Conservation (phyloP, 2,329 filamentous ascomycete species). For the Beauveria sp. region DNA sequence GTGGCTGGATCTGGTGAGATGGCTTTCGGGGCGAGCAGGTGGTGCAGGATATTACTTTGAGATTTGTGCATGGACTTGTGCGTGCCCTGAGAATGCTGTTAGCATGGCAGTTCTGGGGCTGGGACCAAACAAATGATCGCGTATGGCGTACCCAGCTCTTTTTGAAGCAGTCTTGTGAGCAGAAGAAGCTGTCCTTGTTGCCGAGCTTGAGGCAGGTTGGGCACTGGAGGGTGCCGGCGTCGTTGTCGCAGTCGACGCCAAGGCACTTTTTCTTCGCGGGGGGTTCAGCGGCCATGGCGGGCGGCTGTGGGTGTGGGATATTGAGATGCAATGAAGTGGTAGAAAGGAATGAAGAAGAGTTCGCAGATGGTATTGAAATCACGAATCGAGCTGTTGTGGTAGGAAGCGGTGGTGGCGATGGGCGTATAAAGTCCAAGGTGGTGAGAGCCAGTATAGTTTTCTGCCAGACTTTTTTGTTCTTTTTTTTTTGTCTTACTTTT, state of each 20-base stretch:
- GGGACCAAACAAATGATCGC: background rate
- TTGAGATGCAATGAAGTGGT: background rate
- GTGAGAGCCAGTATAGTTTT: slow-evolving; percentile 6
- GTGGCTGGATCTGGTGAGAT: slow-evolving; percentile 88
- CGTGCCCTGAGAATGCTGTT: slow-evolving; percentile 46
- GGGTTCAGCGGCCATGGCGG: slow-evolving; percentile 39
- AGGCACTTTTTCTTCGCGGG: slow-evolving; percentile 62
- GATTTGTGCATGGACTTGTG: slow-evolving; percentile 71
- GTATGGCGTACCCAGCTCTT: slow-evolving; percentile 75
- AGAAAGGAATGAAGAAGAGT: background rate
- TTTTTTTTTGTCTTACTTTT: background rate
- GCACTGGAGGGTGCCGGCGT: slow-evolving; percentile 81
- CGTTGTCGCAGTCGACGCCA: slow-evolving; percentile 77
- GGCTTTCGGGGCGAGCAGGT: slow-evolving; percentile 68
- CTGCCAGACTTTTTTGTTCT: slow-evolving; percentile 7
- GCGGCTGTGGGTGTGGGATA: background rate
- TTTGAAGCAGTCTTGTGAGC: slow-evolving; percentile 98
- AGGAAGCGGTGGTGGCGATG: background rate
- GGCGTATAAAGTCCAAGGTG: background rate
- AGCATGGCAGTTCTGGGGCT: background rate
- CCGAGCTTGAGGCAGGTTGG: slow-evolving; percentile 89
- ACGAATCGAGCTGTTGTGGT: background rate
- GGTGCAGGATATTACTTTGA: slow-evolving; percentile 66
- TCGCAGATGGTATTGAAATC: background rate
- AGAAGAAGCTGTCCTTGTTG: slow-evolving; percentile 88